Evolutionary conservation across 2,329 filamentous ascomycete genomes (phyloP), one percentile per base, ranked within the genome.

Genomic region (Verticillium nubilum): DNA sequence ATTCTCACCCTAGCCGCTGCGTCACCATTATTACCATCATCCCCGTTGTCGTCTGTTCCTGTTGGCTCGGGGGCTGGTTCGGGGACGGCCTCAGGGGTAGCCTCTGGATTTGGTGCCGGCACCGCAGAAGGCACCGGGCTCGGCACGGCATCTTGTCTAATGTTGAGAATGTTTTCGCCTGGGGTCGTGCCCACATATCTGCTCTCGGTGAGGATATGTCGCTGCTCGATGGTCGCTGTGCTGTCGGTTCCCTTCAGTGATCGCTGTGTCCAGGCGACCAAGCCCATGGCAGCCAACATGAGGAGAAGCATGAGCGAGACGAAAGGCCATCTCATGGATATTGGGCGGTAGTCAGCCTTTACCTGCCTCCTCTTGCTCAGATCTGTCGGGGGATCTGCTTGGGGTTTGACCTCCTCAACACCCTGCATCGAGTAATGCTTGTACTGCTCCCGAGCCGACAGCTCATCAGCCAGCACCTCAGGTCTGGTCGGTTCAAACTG

Each of bases 311-410:
- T 59, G 31, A 33, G 23, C 1, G 58, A 37, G 53, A 74, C 66
- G 53, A 73, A 74, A 2, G 69, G 70, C 71, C 71, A 73, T 60
- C 66, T 65, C 57, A 74, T 59, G 19, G 72, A 63, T 54, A 64
- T 69, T 1, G 72, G 72, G 57, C 68, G 68, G 62, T 73, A 73
- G 62, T 69, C 65, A 1, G 68, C 66, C n/a, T 56, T 35, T 25
- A 58, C 50, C 56, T 47, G 33, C n/a, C n/a, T 50, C 19, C 19
- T 50, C 19, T 50, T 50, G 19, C n/a, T n/a, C n/a, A n/a, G n/a
- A n/a, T n/a, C n/a, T n/a, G n/a, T n/a, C n/a, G n/a, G n/a, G n/a
- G n/a, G n/a, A n/a, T n/a, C n/a, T n/a, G n/a, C n/a, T 31, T 47
- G 42, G 42, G 42, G n/a, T 10, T 23, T 4, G 17, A 47, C 42